Base-by-base conservation (phyloP, 2,329 filamentous ascomycete species). In the Penicillium sclerotiorum region DNA sequence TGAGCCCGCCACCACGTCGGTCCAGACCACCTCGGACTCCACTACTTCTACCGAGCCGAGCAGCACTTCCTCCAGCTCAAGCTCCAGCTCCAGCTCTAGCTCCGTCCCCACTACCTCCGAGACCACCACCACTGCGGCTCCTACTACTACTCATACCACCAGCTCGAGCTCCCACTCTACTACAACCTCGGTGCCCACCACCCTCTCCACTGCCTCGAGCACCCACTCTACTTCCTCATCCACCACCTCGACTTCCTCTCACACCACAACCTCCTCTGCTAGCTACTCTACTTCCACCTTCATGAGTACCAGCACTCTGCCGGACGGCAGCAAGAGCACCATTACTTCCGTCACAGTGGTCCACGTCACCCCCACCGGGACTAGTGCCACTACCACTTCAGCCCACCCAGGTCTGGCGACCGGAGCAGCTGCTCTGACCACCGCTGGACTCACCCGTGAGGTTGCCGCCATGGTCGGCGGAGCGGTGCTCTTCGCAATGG, bases 341-440 rank as follows among this genome's bases (percentile, higher is more conserved):
- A 66, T 74, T 50, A 78, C 76, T 9, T 67, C 71, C 32, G 62
- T 76, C n/a, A 73, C 75, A 2, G 65, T 77, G 27, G 70, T 77
- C 37, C 66, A 73, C 36, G 72, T 73, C 8, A 49, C 58, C 20
- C 52, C 55, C 5, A 62, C 60, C 1, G 61, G 53, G 20, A 48
- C 63, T 1, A 53, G 58, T 3, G 64, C 62, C 13, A 52, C 60
- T 11, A 60, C 59, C 8, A 53, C 59, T 1, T 56, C 57, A 3
- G 55, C 64, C 4, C 15, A 45, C 2, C 73, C 75, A 6, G 64
- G 70, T 28, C 60, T 78, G 51, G 74, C 77, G 52, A 72, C 71
- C 11, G 69, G 63, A 43, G 67, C 59, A 11, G 65, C 67, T 2
- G 59, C 65, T 11, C 27, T 57, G 17, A 52, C 67, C 13, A 60